A percentile compares a stretch with the other conserved stretches of the same genome.
Evolutionary conservation across 345 rosid species (phyloP).

Genomic region (Dipteronia dyeriana): DNA sequence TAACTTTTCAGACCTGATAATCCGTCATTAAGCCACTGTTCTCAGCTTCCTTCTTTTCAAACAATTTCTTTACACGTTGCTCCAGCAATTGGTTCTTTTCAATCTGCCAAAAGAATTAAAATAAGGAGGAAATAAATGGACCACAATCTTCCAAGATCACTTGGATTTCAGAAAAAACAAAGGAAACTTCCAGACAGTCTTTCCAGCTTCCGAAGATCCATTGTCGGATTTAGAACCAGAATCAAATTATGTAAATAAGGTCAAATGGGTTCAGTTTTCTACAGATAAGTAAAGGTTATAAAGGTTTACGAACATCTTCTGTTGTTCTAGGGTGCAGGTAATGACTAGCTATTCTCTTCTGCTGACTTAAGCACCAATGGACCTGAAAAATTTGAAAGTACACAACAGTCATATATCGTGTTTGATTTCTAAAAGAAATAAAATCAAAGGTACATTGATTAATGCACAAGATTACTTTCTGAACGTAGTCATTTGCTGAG

Average conservation of each 20-base stretch:
- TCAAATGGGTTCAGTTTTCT: background rate
- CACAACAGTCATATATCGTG: background rate
- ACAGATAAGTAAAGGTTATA: background rate
- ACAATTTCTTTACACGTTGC: conserved; percentile 16
- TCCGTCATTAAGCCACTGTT: conserved; percentile 15
- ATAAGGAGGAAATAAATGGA: background rate
- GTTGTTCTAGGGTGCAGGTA: conserved; percentile 18
- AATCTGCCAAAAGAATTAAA: conserved; percentile 18
- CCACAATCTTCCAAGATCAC: background rate
- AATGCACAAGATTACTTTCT: conserved; percentile 20
- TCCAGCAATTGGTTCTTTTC: conserved; percentile 23
- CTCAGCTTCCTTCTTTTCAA: conserved; percentile 28
- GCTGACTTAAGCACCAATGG: conserved; percentile 31
- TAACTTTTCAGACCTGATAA: conserved; percentile 23
- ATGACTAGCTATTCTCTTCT: conserved; percentile 26
- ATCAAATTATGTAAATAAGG: background rate
- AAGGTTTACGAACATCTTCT: background rate
- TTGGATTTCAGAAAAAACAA: background rate
- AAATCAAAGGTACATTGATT: background rate
- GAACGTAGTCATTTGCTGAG: conserved; percentile 23
- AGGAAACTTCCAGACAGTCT: background rate
- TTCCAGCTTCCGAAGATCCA: background rate
- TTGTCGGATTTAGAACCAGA: background rate
- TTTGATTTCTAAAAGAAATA: background rate
- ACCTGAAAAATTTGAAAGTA: conserved; percentile 21